Percentiles rank a stretch among this genome's conserved stretches.
These are phyloP conservation scores for Talaromyces marneffei DNA, from an alignment of 2,329 filamentous ascomycete species.

Conservation along the genomic window DNA sequence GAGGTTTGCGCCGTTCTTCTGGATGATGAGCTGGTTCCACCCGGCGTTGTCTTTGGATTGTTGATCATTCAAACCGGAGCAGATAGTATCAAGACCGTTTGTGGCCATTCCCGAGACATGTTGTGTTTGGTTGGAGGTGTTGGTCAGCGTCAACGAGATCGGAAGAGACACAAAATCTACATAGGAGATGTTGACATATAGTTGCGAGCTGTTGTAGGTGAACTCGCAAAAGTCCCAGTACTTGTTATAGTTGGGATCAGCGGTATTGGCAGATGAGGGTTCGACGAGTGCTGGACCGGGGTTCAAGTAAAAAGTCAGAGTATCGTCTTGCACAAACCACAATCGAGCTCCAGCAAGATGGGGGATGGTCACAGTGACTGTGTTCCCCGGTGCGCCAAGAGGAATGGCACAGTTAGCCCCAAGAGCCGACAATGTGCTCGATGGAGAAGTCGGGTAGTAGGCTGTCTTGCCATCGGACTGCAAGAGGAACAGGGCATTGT, in stretches of 20 bases:
- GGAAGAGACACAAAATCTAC: slow-evolving; percentile 69
- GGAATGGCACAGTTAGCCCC: slow-evolving; percentile 56
- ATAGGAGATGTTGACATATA: slow-evolving; percentile 65
- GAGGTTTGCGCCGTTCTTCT: slow-evolving; percentile 36
- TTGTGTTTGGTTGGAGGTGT: slow-evolving; percentile 40
- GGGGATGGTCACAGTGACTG: slow-evolving; percentile 59
- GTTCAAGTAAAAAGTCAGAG: slow-evolving; percentile 65
- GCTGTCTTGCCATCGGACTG: slow-evolving; percentile 59
- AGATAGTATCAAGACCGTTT: slow-evolving; percentile 53
- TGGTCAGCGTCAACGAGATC: slow-evolving; percentile 51
- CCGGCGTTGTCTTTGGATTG: slow-evolving; percentile 50
- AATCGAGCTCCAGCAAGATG: slow-evolving; percentile 65
- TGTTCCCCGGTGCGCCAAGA: slow-evolving; percentile 57
- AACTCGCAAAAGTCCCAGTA: slow-evolving; percentile 66
- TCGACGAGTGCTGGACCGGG: slow-evolving; percentile 67
- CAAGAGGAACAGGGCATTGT: slow-evolving; percentile 57
- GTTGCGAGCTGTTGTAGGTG: slow-evolving; percentile 55
- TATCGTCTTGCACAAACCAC: slow-evolving; percentile 60
- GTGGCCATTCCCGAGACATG: slow-evolving; percentile 54
- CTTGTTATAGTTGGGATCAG: slow-evolving; percentile 57
- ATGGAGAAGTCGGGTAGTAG: slow-evolving; percentile 59
- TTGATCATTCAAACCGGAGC: slow-evolving; percentile 51
- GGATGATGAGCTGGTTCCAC: slow-evolving; percentile 58
- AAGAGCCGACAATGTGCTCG: slow-evolving; percentile 46
- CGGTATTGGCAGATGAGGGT: slow-evolving; percentile 62